Evolutionary conservation across 106 monocot species (phyloP).

Genomic region (Phalaenopsis equestris): DNA sequence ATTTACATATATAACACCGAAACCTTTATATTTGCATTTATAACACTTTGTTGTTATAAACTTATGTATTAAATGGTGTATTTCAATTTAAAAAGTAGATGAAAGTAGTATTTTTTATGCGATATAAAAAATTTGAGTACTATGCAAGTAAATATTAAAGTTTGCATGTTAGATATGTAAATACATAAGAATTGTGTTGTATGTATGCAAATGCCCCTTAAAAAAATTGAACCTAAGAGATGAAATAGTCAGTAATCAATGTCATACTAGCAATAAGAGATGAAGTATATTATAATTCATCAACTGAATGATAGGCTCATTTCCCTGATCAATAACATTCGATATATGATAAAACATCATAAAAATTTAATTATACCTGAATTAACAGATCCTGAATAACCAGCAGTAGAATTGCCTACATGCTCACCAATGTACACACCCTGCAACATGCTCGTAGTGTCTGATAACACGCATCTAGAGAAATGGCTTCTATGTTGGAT

Average conservation of each 20-base stretch:
- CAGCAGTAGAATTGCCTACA: slow-evolving; percentile 39
- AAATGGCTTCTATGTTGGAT: background rate
- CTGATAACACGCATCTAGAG: background rate
- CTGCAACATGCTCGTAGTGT: slow-evolving; percentile 26
- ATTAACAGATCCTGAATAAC: slow-evolving; percentile 37
- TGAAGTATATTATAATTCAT: background rate
- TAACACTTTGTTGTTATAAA: too few relatives aligned
- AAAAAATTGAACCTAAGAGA: too few relatives aligned
- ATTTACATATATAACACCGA: too few relatives aligned
- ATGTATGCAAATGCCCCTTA: too few relatives aligned
- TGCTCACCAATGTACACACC: slow-evolving; percentile 39
- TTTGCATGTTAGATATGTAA: too few relatives aligned
- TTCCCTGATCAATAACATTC: background rate
- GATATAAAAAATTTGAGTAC: too few relatives aligned
- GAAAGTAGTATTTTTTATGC: too few relatives aligned
- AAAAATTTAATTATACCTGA: slow-evolving; percentile 33
- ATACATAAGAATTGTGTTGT: too few relatives aligned
- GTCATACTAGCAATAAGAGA: background rate
- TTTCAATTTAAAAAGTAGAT: too few relatives aligned
- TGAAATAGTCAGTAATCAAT: background rate
- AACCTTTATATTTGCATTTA: too few relatives aligned
- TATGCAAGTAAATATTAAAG: too few relatives aligned
- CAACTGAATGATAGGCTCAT: background rate
- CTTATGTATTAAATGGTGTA: too few relatives aligned
- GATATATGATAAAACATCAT: background rate